Evolutionary conservation across 208 protist genomes (phyloP), one percentile per base, ranked within the genome.

Genomic region (Herpetomonas muscarum): DNA sequence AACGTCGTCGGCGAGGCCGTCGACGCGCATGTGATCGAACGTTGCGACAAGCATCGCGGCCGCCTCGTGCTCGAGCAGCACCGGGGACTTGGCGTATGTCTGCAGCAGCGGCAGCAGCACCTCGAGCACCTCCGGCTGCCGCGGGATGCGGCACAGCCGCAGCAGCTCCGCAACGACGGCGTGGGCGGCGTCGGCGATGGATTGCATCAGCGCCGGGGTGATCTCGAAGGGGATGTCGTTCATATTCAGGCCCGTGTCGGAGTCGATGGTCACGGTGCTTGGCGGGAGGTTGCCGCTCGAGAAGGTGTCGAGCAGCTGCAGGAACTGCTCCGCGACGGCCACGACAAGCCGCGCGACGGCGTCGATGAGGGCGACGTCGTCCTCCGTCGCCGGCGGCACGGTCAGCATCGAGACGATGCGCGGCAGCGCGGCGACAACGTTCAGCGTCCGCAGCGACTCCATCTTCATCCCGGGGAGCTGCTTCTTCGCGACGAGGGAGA

Each of bases 401-500:
- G 65, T 62, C 31, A 87, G 36, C 15, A 85, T 60, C 50, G 60
- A 66, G n/a, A 82, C 55, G 47, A 92, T 67, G 22, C 71, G 65
- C 12, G 81, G 82, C 13, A 93, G 55, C 24, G 71, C 24, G 17
- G 85, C 80, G 1, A 86, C 66, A n/a, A 93, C 67, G 47, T 71
- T 70, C 21, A 93, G 50, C 26, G 61, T 55, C 1, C 64, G 46
- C 31, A 93, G 53, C 15, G 78, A 78, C 21, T 78, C 69, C 56
- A 81, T 66, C 67, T 93, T 93, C 13, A 75, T 66, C 0, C 67
- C 78, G 1, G 86, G 75, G 37, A 88, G 57, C 61, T 93, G 86
- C 60, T 93, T 93, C 65, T 93, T 93, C 42, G 73, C 72, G 7
- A 87, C 76, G 17, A 93, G 59, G 19, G 75, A 70, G 21, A 76